Percentiles rank a stretch among this genome's conserved stretches.
Evolutionary conservation across 495 filamentous ascomycete species (phyloP).

Genomic region (Cetradonia linearis): DNA sequence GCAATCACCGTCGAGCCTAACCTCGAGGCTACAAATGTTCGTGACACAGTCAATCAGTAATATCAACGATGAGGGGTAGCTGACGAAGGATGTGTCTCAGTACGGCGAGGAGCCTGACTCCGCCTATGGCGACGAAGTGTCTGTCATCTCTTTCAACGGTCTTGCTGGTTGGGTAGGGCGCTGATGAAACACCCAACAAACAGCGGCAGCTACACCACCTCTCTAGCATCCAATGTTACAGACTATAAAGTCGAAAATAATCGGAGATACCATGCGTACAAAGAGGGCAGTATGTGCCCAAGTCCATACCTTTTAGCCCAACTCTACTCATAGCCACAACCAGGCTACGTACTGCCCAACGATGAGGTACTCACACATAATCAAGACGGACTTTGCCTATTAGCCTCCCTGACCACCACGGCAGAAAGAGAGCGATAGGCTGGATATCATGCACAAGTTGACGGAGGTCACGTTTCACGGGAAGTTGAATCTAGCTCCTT

Average conservation of each 20-base stretch:
- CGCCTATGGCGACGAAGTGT: slow-evolving; percentile 22
- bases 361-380: slow-evolving; percentile 33
- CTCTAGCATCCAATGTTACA: slow-evolving; percentile 41
- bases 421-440: slow-evolving; percentile 31
- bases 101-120: slow-evolving; percentile 22
- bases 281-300: slow-evolving; percentile 30
- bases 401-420: slow-evolving; percentile 3
- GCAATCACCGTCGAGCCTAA: slow-evolving; percentile 16
- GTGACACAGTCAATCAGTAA: not conserved
- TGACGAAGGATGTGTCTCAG: slow-evolving; percentile 9
- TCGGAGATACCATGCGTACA: slow-evolving; percentile 36
- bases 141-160: not conserved
- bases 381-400: not conserved
- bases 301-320: not conserved
- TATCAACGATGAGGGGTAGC: not conserved
- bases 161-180: no score
- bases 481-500: slow-evolving; percentile 44
- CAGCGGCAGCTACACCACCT: slow-evolving; percentile 29
- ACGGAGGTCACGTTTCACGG: slow-evolving; percentile 42
- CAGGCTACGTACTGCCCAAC: slow-evolving; percentile 38
- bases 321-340: not conserved
- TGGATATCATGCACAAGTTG: slow-evolving; percentile 57
- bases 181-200: not conserved
- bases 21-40: slow-evolving; percentile 12
- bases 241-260: slow-evolving; percentile 44